Conservation (phyloP, 805 yeast species). For the Saccharomyces eubayanus region DNA sequence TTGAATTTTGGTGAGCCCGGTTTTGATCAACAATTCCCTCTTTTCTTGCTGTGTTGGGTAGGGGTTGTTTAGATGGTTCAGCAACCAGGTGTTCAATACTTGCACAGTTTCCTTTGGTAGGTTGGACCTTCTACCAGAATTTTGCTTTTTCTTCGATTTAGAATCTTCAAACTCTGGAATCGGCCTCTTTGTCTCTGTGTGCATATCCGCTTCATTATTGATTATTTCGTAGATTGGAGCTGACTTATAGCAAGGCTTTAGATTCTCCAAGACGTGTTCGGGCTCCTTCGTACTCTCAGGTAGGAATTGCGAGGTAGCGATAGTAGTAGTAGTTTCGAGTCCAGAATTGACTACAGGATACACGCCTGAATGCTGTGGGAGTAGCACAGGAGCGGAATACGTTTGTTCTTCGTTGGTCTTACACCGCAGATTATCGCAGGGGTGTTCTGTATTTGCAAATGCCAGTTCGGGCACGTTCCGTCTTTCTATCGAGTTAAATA, state of each 20-base stretch:
- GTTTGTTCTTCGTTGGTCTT: neutral
- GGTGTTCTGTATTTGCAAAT: neutral
- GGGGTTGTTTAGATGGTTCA: conserved; percentile 68
- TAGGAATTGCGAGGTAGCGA: neutral
- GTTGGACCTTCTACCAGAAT: conserved; percentile 47
- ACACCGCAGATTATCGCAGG: neutral
- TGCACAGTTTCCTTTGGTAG: conserved; percentile 73
- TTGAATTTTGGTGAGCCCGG: conserved; percentile 76
- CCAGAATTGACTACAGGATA: neutral
- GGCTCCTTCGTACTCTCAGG: neutral
- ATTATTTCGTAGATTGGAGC: neutral
- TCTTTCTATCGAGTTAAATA: conserved; percentile 7
- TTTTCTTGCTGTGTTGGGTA: conserved; percentile 79
- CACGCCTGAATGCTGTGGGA: neutral
- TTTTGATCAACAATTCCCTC: conserved; percentile 53
- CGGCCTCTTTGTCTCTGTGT: neutral
- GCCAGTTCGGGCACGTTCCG: neutral
- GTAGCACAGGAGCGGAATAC: neutral
- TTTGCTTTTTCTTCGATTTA: neutral
- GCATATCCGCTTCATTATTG: neutral
- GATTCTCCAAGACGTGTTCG: neutral
- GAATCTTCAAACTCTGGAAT: neutral
- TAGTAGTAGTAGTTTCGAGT: neutral
- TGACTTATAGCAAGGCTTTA: neutral
- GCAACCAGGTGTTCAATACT: conserved; percentile 64